Conservation (phyloP, 345 rosid genomes). For the Acer yangbiense region DNA sequence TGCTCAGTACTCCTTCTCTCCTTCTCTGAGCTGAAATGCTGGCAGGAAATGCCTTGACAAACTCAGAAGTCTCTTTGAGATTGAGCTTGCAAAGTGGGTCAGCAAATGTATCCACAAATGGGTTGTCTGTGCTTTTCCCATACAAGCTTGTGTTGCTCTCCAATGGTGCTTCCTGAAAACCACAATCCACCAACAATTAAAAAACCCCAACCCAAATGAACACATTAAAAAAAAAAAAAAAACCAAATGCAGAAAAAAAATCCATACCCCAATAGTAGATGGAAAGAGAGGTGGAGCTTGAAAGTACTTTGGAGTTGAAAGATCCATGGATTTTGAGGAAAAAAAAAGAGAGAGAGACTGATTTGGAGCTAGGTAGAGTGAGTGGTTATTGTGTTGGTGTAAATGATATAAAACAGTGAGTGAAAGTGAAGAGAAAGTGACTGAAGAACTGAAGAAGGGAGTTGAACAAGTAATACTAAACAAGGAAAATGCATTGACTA, state of each 20-base stretch:
- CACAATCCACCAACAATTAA: slow-evolving; percentile 11
- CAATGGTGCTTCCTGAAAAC: slow-evolving; percentile 38
- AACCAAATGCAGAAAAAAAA: not conserved
- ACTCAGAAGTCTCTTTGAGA: slow-evolving; percentile 74
- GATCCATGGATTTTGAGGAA: slow-evolving; percentile 41
- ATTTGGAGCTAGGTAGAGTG: not conserved
- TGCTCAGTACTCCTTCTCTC: slow-evolving; percentile 50
- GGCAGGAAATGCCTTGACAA: slow-evolving; percentile 62
- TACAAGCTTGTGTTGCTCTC: slow-evolving; percentile 33
- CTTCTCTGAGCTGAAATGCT: slow-evolving; percentile 55
- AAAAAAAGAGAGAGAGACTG: not conserved
- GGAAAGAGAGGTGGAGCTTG: slow-evolving; percentile 38
- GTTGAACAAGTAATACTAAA: slow-evolving; percentile 29
- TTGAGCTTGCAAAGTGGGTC: slow-evolving; percentile 76
- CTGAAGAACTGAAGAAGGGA: slow-evolving; percentile 27
- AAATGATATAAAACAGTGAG: slow-evolving; percentile 7
- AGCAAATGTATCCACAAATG: slow-evolving; percentile 48
- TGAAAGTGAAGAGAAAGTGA: slow-evolving; percentile 31
- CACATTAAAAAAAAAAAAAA: not conserved
- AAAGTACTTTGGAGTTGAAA: slow-evolving; percentile 42
- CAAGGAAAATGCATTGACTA: slow-evolving; percentile 30
- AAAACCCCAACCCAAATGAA: not conserved
- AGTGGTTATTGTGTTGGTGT: not conserved
- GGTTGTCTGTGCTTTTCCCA: slow-evolving; percentile 46
- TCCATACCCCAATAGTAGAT: slow-evolving; percentile 37